These are phyloP conservation scores for Phytophthora nicotianae DNA, from an alignment of 352 stramenopile species.

Conservation along the genomic window DNA sequence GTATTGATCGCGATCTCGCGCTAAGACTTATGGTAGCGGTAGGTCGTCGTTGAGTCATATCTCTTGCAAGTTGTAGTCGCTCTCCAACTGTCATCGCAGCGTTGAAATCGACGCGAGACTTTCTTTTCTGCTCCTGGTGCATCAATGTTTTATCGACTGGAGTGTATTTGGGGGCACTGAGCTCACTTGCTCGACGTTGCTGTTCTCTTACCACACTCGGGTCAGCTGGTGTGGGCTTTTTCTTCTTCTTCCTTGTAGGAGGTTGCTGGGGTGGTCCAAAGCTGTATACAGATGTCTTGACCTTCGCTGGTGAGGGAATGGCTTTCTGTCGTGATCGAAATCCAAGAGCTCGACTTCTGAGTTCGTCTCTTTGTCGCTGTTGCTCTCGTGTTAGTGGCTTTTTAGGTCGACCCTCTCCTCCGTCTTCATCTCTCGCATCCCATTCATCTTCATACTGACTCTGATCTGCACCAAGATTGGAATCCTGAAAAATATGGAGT, in stretches of 20 bases:
- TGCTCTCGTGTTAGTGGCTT: constrained; percentile 56
- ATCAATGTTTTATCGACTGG: constrained; percentile 65
- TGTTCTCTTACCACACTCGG: constrained; percentile 53
- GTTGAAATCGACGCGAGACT: constrained; percentile 66
- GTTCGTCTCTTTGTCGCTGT: constrained; percentile 72
- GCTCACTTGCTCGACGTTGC: constrained; percentile 53
- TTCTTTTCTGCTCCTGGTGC: constrained; percentile 61
- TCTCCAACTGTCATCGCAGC: constrained; percentile 73
- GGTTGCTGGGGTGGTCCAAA: constrained; percentile 55
- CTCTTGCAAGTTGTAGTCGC: constrained; percentile 53
- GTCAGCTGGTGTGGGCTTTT: constrained; percentile 42
- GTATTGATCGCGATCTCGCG: constrained; percentile 29
- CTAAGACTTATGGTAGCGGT: constrained; percentile 21
- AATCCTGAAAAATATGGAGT: constrained; percentile 60
- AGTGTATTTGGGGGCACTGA: constrained; percentile 71
- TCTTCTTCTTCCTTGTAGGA: constrained; percentile 37
- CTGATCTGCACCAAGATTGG: constrained; percentile 8
- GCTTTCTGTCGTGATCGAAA: constrained; percentile 70
- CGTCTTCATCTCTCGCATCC: constrained; percentile 38
- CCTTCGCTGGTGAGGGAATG: constrained; percentile 51
- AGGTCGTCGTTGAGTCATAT: constrained; percentile 47
- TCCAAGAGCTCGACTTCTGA: constrained; percentile 60
- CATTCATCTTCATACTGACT: constrained; percentile 29
- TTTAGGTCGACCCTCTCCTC: constrained; percentile 29
- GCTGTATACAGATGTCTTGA: constrained; percentile 54